phyloP scores from a whole-genome alignment of 768 basidiomycete genomes.

The Termitomyces sp. region DNA sequence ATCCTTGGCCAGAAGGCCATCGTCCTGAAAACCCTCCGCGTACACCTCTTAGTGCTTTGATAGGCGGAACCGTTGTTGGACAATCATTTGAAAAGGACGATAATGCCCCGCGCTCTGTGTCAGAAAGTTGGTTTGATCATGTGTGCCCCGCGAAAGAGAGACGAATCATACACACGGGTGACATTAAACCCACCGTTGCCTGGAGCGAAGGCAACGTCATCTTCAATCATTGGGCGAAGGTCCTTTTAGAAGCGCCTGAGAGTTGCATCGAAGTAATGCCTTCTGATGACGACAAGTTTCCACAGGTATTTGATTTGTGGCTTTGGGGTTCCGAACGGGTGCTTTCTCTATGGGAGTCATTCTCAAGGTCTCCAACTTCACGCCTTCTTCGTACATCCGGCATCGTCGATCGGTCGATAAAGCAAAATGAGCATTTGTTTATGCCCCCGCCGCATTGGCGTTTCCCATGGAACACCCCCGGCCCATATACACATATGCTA shows the following conservation, averaged over 20 bases:
- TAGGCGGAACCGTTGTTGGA: constrained; percentile 41
- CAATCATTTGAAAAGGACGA: constrained; percentile 37
- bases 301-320: constrained; percentile 34
- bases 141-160: constrained; percentile 41
- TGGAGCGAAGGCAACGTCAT: constrained; percentile 30
- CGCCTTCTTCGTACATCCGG: constrained; percentile 28
- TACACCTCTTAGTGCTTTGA: constrained; percentile 40
- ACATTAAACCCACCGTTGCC: constrained; percentile 33
- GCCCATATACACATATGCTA: constrained; percentile 33
- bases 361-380: constrained; percentile 29
- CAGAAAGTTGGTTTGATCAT: constrained; percentile 37
- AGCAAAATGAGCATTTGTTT: constrained; percentile 32
- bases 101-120: constrained; percentile 41
- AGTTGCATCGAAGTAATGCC: constrained; percentile 39
- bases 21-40: constrained; percentile 25
- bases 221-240: constrained; percentile 35
- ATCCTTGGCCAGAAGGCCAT: constrained; percentile 34
- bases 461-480: constrained; percentile 19
- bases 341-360: constrained; percentile 30
- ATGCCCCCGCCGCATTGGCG: constrained; percentile 14
- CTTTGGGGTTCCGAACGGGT: constrained; percentile 31
- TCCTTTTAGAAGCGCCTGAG: constrained; percentile 37
- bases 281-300: constrained; percentile 26
- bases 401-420: constrained; percentile 31
- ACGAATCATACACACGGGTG: constrained; percentile 32